Base-by-base conservation (phyloP, 108 stramenopile genomes). In the Asterionellopsis glacialis region DNA sequence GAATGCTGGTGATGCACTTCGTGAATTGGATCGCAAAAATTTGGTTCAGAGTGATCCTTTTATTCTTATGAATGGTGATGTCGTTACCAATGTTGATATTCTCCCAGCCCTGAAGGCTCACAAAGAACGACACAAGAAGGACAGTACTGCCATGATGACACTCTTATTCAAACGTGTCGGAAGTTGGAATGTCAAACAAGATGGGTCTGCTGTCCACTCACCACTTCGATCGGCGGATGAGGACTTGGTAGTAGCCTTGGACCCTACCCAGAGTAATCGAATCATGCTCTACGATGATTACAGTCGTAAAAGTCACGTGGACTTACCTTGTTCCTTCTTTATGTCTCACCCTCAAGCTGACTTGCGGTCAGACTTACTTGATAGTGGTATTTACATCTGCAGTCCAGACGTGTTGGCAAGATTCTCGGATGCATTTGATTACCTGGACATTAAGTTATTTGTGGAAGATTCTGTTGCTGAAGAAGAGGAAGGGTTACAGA, bases 351-450 rank as follows among this genome's bases (percentile, higher is more conserved):
- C 84, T 38, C 67, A 74, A 22, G 69, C 94, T 23, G 81, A 80
- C 22, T 43, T 95, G 10, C 75, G 88, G 21, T 62, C 72, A 43
- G 93, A 98, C 63, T 63, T 97, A 26, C 41, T 96, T 51, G 98
- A 99, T 82, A 90, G 92, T 38, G 85, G 95, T 42, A 85, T 99
- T 25, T 90, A 95, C 58, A 93, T 99, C 58, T 99, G 98, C 74
- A 93, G 91, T 47, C 96, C 96, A 0, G 98, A 99, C 57, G 95
- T 99, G 10, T 72, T 99, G 56, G 93, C 95, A 18, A 81, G 93
- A 62, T 93, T 98, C 59, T 72, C 76, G 41, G 98, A 99, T 75
- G 95, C 96, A 63, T 99, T 96, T 67, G 98, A 99, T 61, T 99
- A 97, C 62, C 73, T 91, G 53, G 89, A 97, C 42, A 71, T 93